Evolutionary conservation across 257 asterid species (phyloP).

Genomic region (Nicotiana paniculata): DNA sequence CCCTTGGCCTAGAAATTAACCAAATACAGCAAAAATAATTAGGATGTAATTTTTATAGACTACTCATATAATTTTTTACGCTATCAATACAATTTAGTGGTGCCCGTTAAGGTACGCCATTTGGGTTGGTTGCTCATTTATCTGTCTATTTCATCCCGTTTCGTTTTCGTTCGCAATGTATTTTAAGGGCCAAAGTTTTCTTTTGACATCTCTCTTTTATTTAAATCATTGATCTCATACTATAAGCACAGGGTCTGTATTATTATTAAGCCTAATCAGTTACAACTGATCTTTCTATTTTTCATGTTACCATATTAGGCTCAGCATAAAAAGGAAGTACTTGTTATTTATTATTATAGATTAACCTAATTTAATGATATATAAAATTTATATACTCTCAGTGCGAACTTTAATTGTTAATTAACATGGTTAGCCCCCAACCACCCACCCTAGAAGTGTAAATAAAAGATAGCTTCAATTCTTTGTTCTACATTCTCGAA

Average conservation of each 20-base stretch:
- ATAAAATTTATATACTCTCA: background rate
- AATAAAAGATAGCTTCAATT: slow-evolving; percentile 25
- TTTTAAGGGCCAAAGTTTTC: no score
- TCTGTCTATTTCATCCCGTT: no score
- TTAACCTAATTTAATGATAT: background rate
- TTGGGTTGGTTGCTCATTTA: no score
- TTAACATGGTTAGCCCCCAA: background rate
- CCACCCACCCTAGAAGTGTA: slow-evolving; percentile 28
- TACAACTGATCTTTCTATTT: no score
- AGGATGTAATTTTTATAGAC: background rate
- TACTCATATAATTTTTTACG: no score
- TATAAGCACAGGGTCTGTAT: no score
- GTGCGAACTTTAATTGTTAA: background rate
- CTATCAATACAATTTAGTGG: no score
- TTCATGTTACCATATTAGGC: background rate
- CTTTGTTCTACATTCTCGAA: slow-evolving; percentile 23
- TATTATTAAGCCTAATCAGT: no score
- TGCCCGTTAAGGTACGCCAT: no score
- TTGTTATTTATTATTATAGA: background rate
- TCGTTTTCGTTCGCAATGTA: no score
- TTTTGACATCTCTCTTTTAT: no score
- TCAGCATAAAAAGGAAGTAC: background rate
- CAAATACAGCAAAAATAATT: slow-evolving; percentile 10
- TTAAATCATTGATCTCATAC: no score
- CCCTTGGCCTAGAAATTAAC: background rate